A percentile compares a stretch with the other conserved stretches of the same genome.
Conservation (phyloP, 139 green algal genomes). For the Nannochloris sp. region DNA sequence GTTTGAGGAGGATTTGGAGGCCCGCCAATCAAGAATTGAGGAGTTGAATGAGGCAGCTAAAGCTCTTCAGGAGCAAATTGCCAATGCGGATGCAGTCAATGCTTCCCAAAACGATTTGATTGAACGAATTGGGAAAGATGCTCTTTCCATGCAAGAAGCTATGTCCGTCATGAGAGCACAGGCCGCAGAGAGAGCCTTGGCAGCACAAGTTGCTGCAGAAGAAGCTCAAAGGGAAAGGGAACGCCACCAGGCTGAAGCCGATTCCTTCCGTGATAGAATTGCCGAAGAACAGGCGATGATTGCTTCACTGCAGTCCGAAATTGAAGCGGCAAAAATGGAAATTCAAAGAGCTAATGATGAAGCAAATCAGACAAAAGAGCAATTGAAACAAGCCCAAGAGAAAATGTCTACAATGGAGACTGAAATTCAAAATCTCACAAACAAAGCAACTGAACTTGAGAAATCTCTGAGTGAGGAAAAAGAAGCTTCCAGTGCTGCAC, state of each 20-base stretch:
- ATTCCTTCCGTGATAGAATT: constrained; percentile 7
- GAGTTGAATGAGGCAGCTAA: constrained; percentile 15
- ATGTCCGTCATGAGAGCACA: constrained; percentile 38
- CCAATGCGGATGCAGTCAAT: constrained; percentile 5
- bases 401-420: constrained; percentile 7
- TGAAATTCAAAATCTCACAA: constrained; percentile 11
- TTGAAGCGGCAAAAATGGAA: constrained; percentile 12
- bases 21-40: constrained; percentile 4
- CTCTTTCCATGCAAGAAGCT: constrained; percentile 29
- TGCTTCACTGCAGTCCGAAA: constrained; percentile 13
- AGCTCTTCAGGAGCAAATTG: constrained; percentile 16
- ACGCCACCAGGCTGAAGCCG: constrained; percentile 11
- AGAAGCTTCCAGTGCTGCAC: constrained; percentile 8
- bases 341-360: not conserved
- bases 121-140: constrained; percentile 25
- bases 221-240: constrained; percentile 15
- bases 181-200: constrained; percentile 21
- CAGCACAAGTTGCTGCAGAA: constrained; percentile 19
- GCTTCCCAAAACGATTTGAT: constrained; percentile 6
- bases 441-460: constrained; percentile 7
- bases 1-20: constrained; percentile 13
- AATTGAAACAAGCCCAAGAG: not conserved
- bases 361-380: not conserved
- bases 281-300: constrained; percentile 7
- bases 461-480: constrained; percentile 18